These are phyloP conservation scores for Pleoardoris graminearum DNA, from an alignment of 2,329 filamentous ascomycete genomes.

Conservation along the genomic window DNA sequence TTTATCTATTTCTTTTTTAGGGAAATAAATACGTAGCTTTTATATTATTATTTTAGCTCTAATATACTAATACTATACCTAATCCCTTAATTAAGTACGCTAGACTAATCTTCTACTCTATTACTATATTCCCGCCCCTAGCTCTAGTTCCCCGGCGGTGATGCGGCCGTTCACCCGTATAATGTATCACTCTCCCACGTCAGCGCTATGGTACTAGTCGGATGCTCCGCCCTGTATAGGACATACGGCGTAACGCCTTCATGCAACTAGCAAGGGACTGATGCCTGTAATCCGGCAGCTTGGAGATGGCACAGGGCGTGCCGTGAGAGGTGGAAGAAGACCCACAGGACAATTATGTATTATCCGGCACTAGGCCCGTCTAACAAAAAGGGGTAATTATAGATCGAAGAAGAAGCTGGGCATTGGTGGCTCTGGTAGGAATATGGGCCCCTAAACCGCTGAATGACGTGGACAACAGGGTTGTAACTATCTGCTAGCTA, in stretches of 20 bases:
- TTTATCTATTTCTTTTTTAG: slow-evolving; percentile 10
- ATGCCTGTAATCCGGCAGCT: background rate
- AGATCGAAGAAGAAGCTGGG: background rate
- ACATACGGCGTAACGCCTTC: background rate
- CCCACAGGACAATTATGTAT: background rate
- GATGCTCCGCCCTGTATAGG: background rate
- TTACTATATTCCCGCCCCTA: background rate
- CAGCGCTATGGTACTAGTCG: background rate
- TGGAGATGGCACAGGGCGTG: too few species aligned
- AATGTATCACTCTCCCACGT: background rate
- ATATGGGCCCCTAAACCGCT: slow-evolving; percentile 7
- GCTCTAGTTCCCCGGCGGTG: slow-evolving; percentile 4
- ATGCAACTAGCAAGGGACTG: background rate
- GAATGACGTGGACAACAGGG: slow-evolving; percentile 1
- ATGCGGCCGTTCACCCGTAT: slow-evolving; percentile 2
- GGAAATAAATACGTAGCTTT: slow-evolving; percentile 11
- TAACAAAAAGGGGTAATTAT: background rate
- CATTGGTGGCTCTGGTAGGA: slow-evolving; percentile 1
- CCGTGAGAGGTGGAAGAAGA: too few species aligned
- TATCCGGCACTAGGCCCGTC: background rate
- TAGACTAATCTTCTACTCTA: slow-evolving; percentile 8
- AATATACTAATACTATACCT: slow-evolving; percentile 5
- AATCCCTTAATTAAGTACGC: slow-evolving; percentile 2
- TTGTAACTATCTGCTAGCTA: background rate
- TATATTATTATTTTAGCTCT: slow-evolving; percentile 9